A percentile compares a stretch with the other conserved stretches of the same genome.
phyloP scores from a whole-genome alignment of 2,329 filamentous ascomycete species.

The Alternaria dauci region DNA sequence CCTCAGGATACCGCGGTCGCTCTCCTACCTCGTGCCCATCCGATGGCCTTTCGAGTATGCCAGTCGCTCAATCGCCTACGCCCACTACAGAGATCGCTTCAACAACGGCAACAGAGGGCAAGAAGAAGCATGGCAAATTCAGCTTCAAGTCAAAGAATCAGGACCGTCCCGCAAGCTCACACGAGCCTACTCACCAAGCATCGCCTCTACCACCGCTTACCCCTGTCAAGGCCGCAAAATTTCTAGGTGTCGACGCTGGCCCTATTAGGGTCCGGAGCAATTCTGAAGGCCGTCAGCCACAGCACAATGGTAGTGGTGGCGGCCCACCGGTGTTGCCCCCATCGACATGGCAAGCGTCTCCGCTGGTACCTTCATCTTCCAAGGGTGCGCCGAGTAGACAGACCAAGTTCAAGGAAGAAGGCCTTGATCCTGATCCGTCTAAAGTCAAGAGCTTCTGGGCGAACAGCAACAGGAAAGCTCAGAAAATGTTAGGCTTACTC shows the following conservation, averaged over 20 bases:
- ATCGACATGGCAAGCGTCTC: conserved; percentile 10
- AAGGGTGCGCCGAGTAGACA: conserved; percentile 12
- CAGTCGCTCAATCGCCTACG: conserved; percentile 8
- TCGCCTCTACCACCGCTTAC: conserved; percentile 31
- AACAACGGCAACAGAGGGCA: conserved; percentile 12
- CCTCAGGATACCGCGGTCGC: conserved; percentile 3
- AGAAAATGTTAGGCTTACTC: conserved; percentile 24
- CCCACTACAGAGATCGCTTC: conserved; percentile 6
- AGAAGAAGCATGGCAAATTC: conserved; percentile 31
- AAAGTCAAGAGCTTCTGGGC: conserved; percentile 19
- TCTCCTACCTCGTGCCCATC: not conserved
- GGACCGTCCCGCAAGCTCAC: conserved; percentile 16
- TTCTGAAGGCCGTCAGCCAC: not conserved
- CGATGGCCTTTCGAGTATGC: conserved; percentile 1
- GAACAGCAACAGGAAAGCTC: conserved; percentile 20
- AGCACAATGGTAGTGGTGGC: conserved; percentile 10
- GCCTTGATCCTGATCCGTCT: conserved; percentile 7
- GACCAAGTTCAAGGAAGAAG: conserved; percentile 23
- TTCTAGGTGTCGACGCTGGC: conserved; percentile 27
- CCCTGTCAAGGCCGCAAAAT: conserved; percentile 32
- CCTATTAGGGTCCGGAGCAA: conserved; percentile 2
- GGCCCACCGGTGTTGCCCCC: conserved; percentile 12
- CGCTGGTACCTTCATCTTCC: conserved; percentile 3
- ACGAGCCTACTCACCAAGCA: conserved; percentile 2
- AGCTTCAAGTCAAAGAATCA: conserved; percentile 23